Evolutionary conservation across 1,284 basidiomycete genomes (phyloP).

Genomic region (Ustilago hordei): DNA sequence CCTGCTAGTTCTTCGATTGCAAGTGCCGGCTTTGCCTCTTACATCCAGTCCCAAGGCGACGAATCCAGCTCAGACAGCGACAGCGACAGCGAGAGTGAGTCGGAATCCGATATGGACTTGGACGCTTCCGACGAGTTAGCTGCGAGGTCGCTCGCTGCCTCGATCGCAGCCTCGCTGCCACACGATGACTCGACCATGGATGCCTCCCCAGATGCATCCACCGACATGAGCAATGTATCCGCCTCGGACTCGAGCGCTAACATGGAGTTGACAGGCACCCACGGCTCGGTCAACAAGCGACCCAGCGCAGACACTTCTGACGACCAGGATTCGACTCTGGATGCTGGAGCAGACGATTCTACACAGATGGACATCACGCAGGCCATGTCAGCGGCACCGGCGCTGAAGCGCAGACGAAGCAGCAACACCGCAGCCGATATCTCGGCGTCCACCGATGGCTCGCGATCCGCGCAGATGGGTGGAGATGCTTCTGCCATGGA

Average conservation of each 20-base stretch:
- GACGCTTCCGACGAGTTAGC: constrained; percentile 40
- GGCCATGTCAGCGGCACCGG: constrained; percentile 27
- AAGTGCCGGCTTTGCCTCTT: constrained; percentile 43
- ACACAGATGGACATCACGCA: constrained; percentile 49
- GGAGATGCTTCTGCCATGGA: constrained; percentile 29
- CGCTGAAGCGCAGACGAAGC: constrained; percentile 41
- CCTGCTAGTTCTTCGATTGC: constrained; percentile 39
- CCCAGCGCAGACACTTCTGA: constrained; percentile 24
- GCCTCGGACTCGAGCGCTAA: constrained; percentile 32
- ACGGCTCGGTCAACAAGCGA: constrained; percentile 45
- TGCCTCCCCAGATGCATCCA: constrained; percentile 20
- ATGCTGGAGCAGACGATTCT: constrained; percentile 25
- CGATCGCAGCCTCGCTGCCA: constrained; percentile 44
- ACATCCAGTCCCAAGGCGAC: constrained; percentile 31
- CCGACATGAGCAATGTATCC: constrained; percentile 21
- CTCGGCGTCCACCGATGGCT: constrained; percentile 23
- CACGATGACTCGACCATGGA: constrained; percentile 51
- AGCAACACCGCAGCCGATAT: constrained; percentile 31
- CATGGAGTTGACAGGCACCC: constrained; percentile 52
- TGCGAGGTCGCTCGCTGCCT: constrained; percentile 41
- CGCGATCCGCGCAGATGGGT: neutral
- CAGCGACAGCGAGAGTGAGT: constrained; percentile 41
- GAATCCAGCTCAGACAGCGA: constrained; percentile 43
- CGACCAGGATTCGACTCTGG: constrained; percentile 28
- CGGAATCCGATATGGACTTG: constrained; percentile 51